Conservation (phyloP, 805 yeast genomes). For the Blastobotrys peoriensis region DNA sequence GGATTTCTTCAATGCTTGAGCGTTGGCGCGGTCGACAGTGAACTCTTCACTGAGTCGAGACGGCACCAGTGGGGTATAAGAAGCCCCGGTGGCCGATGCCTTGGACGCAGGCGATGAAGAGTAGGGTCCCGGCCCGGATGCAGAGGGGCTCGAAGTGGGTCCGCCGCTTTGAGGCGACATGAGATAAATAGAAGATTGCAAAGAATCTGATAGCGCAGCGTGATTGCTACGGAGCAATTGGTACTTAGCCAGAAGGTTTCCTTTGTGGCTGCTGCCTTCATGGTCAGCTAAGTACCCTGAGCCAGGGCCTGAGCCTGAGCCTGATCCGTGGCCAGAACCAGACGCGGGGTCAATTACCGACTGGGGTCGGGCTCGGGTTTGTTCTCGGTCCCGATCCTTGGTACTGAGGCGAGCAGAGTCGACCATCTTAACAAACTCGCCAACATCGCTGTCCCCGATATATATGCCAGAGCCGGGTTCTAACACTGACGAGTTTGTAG, state of each 20-base stretch:
- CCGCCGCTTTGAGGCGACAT: slow-evolving; percentile 7
- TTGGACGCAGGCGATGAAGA: background rate
- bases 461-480: slow-evolving; percentile 40
- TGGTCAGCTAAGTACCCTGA: background rate
- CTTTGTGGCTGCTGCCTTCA: slow-evolving; percentile 8
- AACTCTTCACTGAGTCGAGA: slow-evolving; percentile 32
- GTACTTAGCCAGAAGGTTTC: slow-evolving; percentile 28
- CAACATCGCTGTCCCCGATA: slow-evolving; percentile 42
- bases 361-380: slow-evolving; percentile 17
- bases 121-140: background rate
- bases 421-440: slow-evolving; percentile 65
- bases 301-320: slow-evolving; percentile 4
- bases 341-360: slow-evolving; percentile 12
- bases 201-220: slow-evolving; percentile 31
- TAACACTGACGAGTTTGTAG: slow-evolving; percentile 19
- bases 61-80: slow-evolving; percentile 31
- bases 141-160: slow-evolving; percentile 10
- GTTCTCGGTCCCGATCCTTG: too few relatives aligned
- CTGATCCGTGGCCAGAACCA: slow-evolving; percentile 6
- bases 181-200: slow-evolving; percentile 24
- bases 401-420: slow-evolving; percentile 60
- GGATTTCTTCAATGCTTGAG: too few relatives aligned
- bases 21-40: slow-evolving; percentile 11
- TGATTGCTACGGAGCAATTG: slow-evolving; percentile 31
- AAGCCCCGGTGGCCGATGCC: slow-evolving; percentile 8